phyloP scores from a whole-genome alignment of 805 yeast species.

The Pichia occidentalis region DNA sequence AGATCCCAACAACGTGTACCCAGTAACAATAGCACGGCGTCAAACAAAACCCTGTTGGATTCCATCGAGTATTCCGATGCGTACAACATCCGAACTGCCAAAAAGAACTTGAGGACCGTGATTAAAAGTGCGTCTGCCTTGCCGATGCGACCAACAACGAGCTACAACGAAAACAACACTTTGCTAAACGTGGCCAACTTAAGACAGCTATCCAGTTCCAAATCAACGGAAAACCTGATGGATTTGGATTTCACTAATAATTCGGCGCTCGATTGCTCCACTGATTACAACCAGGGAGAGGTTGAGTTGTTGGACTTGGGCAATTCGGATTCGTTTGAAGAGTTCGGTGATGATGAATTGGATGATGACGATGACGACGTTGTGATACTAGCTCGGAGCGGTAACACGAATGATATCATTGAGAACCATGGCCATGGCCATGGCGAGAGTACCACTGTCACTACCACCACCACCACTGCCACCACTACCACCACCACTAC shows the following conservation, averaged over 20 bases:
- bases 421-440: slow-evolving; percentile 1
- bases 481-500: too few relatives aligned
- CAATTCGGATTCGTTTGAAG: slow-evolving; percentile 23
- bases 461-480: too few relatives aligned
- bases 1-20: slow-evolving; percentile 5
- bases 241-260: slow-evolving; percentile 1
- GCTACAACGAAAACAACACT: neutral
- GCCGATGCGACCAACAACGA: slow-evolving; percentile 22
- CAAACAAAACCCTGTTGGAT: slow-evolving; percentile 24
- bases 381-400: neutral
- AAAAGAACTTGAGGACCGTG: slow-evolving; percentile 34
- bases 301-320: slow-evolving; percentile 27
- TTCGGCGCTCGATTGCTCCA: slow-evolving; percentile 11
- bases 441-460: too few relatives aligned
- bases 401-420: too few relatives aligned
- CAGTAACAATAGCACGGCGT: slow-evolving; percentile 3
- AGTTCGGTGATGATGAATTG: slow-evolving; percentile 15
- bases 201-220: neutral
- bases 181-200: neutral
- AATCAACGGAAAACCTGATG: slow-evolving; percentile 2
- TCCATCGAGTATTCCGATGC: slow-evolving; percentile 47
- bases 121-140: slow-evolving; percentile 30
- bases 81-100: slow-evolving; percentile 42
- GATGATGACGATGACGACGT: slow-evolving; percentile 12
- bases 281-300: slow-evolving; percentile 21